Base-by-base conservation (phyloP, 768 basidiomycete genomes). In the Boletus rubropictus region DNA sequence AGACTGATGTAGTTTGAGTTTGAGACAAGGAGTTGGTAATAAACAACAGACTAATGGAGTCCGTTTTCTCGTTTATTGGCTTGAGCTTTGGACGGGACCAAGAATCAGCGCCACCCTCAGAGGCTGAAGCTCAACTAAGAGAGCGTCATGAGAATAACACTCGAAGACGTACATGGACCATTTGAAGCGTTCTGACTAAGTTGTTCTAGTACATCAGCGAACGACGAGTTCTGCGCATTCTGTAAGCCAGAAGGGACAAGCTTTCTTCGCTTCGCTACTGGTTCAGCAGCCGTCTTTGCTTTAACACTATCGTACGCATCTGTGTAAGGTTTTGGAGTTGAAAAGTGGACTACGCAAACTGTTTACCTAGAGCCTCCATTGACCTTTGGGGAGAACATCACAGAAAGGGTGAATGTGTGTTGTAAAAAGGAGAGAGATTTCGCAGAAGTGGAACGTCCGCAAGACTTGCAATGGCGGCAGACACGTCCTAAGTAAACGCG, bases 21-120 rank as follows among this genome's bases (percentile, higher is more conserved):
- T 8, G 22, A 38, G 31, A 29, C 27, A 10, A 33, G 9, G 12
- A 14, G 11, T 5, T 2, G 11, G 18, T 8, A 24, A 31, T 15
- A 44, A 17, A 43, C 10, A 27, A 57, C 82, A 48, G 32, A 90
- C 92, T 69, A 48, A 96, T 83, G 5, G 73, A 67, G 58, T 94
- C 84, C 46, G 58, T 74, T 55, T 78, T 77, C 40, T 75, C 72
- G 53, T 89, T 69, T 5, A 94, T 61, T 14, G 61, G 59, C 5
- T 72, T 71, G 10, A 86, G 65, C 8, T 61, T 51, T 3, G 90
- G 86, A 36, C 90, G 76, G 4, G 76, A 65, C 90, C 90, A 93
- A 33, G 68, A 64, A 60, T 86, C 77, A 17, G 85, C 81, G 48
- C 89, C 89, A 53, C 89, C 89, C 65, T 90, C 89, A 9, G 79